A percentile compares a stretch with the other conserved stretches of the same genome.
These are phyloP conservation scores for Strigomonas oncopelti DNA, from an alignment of 208 protist species.

Conservation along the genomic window DNA sequence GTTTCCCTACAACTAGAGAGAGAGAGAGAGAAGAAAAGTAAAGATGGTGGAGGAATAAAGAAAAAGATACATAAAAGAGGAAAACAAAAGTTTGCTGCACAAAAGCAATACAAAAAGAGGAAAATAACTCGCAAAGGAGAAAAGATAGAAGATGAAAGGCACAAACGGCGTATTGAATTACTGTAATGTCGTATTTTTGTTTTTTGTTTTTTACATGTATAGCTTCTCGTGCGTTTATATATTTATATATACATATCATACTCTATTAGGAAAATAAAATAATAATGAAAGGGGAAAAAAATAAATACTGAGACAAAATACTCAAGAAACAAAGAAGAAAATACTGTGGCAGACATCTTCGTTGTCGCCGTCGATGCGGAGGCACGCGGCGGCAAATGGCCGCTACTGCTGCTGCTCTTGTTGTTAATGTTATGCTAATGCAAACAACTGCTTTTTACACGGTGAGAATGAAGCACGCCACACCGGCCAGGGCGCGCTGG, in stretches of 20 bases:
- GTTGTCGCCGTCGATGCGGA: too few species aligned
- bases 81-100: too few species aligned
- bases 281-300: conserved; percentile 14
- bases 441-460: conserved; percentile 15
- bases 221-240: neutral
- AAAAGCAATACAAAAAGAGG: neutral
- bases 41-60: neutral
- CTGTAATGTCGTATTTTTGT: neutral
- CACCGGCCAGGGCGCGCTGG: conserved; percentile 50
- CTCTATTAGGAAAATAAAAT: neutral
- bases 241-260: neutral
- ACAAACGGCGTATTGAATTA: neutral
- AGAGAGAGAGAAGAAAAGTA: neutral
- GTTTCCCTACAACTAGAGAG: neutral
- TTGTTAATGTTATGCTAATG: neutral
- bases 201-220: too few species aligned
- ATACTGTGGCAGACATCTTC: neutral
- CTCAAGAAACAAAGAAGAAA: neutral
- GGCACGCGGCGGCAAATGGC: too few species aligned
- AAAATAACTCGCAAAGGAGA: neutral
- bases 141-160: neutral
- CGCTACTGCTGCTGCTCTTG: too few species aligned
- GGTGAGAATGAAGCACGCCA: conserved; percentile 63
- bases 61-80: neutral
- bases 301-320: conserved; percentile 16